phyloP scores from a whole-genome alignment of 2,329 filamentous ascomycete species.

The Colletotrichum tabaci region DNA sequence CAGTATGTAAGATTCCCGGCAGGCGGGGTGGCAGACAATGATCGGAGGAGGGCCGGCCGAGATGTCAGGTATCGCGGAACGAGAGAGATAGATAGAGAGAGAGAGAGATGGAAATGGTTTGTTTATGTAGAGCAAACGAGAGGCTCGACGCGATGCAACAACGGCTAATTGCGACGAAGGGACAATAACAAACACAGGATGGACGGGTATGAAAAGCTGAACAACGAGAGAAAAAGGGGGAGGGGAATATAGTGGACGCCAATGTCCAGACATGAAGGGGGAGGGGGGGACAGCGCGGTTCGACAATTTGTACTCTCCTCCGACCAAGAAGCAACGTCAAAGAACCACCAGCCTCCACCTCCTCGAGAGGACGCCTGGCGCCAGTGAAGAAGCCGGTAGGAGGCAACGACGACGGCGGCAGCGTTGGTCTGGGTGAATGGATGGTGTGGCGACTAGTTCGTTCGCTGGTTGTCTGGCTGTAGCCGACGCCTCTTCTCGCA shows the following conservation, averaged over 20 bases:
- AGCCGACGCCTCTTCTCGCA: slow-evolving; percentile 26
- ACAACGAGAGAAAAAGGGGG: not conserved
- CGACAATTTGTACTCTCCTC: slow-evolving; percentile 20
- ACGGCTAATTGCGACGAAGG: not conserved
- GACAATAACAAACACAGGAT: not conserved
- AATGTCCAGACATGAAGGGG: not conserved
- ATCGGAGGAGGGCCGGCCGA: not conserved
- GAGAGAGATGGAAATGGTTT: not conserved
- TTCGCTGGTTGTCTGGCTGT: slow-evolving; percentile 9
- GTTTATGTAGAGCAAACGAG: slow-evolving; percentile 27
- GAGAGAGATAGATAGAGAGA: not conserved
- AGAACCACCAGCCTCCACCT: not conserved
- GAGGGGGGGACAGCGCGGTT: not conserved
- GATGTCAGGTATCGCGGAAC: not conserved
- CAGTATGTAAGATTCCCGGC: no score
- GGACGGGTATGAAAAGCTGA: not conserved
- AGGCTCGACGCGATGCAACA: not conserved
- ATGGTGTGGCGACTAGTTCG: slow-evolving; percentile 29
- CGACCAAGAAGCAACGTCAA: slow-evolving; percentile 30
- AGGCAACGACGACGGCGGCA: slow-evolving; percentile 5
- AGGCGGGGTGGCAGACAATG: not conserved
- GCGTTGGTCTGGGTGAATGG: not conserved
- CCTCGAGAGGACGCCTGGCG: not conserved
- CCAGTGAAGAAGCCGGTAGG: slow-evolving; percentile 9
- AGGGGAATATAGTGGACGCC: not conserved